Conservation (phyloP, 768 basidiomycete genomes). For the Lyophyllum decastes region DNA sequence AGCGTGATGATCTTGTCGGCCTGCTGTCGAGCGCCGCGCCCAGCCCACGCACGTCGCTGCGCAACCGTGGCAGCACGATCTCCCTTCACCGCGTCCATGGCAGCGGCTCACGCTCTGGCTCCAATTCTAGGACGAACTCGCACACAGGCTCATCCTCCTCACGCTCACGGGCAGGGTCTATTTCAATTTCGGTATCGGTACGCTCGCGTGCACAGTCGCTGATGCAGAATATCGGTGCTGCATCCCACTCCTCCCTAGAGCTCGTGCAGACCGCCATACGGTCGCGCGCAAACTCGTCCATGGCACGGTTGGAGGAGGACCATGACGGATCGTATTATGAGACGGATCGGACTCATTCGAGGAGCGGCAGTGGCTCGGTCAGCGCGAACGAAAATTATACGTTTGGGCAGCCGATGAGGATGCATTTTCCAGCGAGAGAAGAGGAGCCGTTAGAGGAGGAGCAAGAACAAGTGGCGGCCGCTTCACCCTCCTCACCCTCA, state of each 20-base stretch:
- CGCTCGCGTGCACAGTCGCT: constrained; percentile 69
- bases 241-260: constrained; percentile 62
- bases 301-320: constrained; percentile 66
- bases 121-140: constrained; percentile 32
- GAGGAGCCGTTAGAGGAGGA: constrained; percentile 23
- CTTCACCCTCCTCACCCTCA: constrained; percentile 4
- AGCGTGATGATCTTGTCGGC: constrained; percentile 63
- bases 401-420: constrained; percentile 62
- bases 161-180: constrained; percentile 44
- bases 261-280: constrained; percentile 49
- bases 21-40: constrained; percentile 43
- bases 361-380: constrained; percentile 53
- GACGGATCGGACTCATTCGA: constrained; percentile 42
- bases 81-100: constrained; percentile 31
- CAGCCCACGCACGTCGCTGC: constrained; percentile 52
- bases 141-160: constrained; percentile 40
- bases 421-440: constrained; percentile 33
- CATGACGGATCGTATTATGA: constrained; percentile 23
- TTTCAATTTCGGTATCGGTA: constrained; percentile 45
- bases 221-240: constrained; percentile 63
- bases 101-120: constrained; percentile 29
- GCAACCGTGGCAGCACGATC: constrained; percentile 37
- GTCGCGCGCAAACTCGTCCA: constrained; percentile 66
- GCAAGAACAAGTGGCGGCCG: neutral
- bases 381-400: constrained; percentile 68